Percentiles rank a stretch among this genome's conserved stretches.
These are phyloP conservation scores for Betula pendula DNA, from an alignment of 306 rosid species.

Conservation along the genomic window DNA sequence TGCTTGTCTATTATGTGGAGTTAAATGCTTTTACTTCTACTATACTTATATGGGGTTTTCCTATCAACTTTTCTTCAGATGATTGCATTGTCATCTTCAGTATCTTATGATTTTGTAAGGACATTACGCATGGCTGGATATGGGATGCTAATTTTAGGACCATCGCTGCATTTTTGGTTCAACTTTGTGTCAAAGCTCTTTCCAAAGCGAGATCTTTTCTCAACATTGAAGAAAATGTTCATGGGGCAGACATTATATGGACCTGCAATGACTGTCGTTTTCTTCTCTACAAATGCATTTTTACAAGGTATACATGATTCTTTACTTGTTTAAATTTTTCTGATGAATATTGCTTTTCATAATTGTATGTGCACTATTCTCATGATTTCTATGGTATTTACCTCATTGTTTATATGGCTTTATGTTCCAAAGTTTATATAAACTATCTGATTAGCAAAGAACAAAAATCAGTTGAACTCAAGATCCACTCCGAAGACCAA, in stretches of 20 bases:
- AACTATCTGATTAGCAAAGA: neutral
- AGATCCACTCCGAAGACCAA: no score
- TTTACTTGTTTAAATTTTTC: neutral
- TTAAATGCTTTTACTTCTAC: neutral
- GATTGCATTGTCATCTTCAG: slow-evolving; percentile 41
- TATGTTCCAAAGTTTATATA: neutral
- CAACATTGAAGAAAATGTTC: slow-evolving; percentile 83
- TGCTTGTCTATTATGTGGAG: neutral
- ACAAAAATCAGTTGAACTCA: no score
- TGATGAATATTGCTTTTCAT: slow-evolving; percentile 7
- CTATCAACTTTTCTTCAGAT: slow-evolving; percentile 45
- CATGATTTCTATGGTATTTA: neutral
- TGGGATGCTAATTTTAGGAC: slow-evolving; percentile 83
- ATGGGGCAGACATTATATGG: slow-evolving; percentile 83
- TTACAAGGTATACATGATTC: slow-evolving; percentile 63
- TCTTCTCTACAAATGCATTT: slow-evolving; percentile 77
- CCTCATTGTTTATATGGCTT: neutral
- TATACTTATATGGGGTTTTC: slow-evolving; percentile 8
- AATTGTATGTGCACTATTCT: neutral
- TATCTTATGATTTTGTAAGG: slow-evolving; percentile 62
- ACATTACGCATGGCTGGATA: slow-evolving; percentile 88
- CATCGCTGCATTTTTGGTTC: slow-evolving; percentile 88
- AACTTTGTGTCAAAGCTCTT: slow-evolving; percentile 73
- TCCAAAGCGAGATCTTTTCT: slow-evolving; percentile 67
- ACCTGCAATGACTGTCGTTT: slow-evolving; percentile 75